phyloP scores from a whole-genome alignment of 129 eudicot genomes.

The Tagetes patula region DNA sequence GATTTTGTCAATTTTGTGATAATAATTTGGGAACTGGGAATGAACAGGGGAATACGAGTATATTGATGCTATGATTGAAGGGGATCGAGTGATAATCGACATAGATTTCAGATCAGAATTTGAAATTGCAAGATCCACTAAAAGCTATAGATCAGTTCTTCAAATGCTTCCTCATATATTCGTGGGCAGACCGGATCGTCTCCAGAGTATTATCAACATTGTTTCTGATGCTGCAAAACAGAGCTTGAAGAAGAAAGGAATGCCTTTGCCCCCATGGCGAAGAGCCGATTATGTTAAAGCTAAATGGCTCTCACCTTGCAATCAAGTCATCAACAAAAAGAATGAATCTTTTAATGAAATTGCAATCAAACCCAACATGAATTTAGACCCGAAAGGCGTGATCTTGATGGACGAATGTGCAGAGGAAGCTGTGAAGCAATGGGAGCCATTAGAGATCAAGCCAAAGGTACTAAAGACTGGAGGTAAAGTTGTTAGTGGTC shows the following conservation, averaged over 20 bases:
- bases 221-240: constrained; percentile 74
- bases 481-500: constrained; percentile 52
- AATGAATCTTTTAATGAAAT: constrained; percentile 4
- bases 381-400: constrained; percentile 24
- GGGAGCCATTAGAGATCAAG: constrained; percentile 46
- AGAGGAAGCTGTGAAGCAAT: constrained; percentile 26
- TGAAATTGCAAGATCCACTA: constrained; percentile 80
- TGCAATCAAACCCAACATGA: neutral
- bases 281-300: constrained; percentile 78
- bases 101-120: constrained; percentile 87
- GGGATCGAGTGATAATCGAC: constrained; percentile 72
- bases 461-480: constrained; percentile 41
- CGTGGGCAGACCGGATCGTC: constrained; percentile 72
- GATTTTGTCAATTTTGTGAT: neutral
- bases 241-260: constrained; percentile 83
- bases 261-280: constrained; percentile 95
- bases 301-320: constrained; percentile 82
- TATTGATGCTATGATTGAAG: constrained; percentile 58
- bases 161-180: constrained; percentile 68
- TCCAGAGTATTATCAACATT: constrained; percentile 52
- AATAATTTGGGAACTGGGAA: constrained; percentile 9
- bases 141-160: constrained; percentile 63
- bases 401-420: constrained; percentile 7
- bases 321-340: constrained; percentile 21
- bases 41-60: constrained; percentile 77